Base-by-base conservation (phyloP, 2,329 filamentous ascomycete genomes). In the Knufia petricola region DNA sequence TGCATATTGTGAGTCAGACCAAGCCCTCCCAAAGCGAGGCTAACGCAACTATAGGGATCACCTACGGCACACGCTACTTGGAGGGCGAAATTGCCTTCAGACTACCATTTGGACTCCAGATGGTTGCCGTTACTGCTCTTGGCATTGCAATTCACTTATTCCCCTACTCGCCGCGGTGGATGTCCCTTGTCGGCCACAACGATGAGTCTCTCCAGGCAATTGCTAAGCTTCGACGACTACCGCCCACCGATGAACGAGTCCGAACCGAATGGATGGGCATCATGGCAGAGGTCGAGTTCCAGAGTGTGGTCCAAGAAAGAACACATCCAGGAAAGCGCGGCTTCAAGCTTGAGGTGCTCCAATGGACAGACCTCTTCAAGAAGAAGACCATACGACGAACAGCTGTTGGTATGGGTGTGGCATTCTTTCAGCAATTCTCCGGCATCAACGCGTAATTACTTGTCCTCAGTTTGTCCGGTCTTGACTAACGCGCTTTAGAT, bases 231-330 rank as follows among this genome's bases (percentile, higher is more conserved):
- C 66, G 70, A 1, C 60, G 64, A 10, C 63, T 76, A 1, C 68
- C 72, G 0, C 49, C 57, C 1, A 64, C 59, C 1, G 71, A 77
- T 37, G 50, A 59, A 1, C 62, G 71, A 12, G 65, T 78, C 0
- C 63, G 70, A 17, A 57, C 65, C 17, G 73, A 77, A 51, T 74
- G 66, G 65, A 66, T 66, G 41, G 73, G 70, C 7, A 77, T 77
- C 46, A 61, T 70, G 1, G 66, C 70, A 1, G 74, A 77, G 49
- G 70, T 71, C 1, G 66, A 6, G 24, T 69, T 76, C 51, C 68
- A 74, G 40, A 57, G 69, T 36, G 62, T 69, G 19, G 65, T 66
- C 37, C 52, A 59, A 15, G 61, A 65, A 46, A 64, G 64, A 39
- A 64, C 67, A 24, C 70, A 60, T 52, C 64, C 59, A 51, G 67